Evolutionary conservation across 148 eudicot genomes (phyloP).

Genomic region (Nyssa sinensis): DNA sequence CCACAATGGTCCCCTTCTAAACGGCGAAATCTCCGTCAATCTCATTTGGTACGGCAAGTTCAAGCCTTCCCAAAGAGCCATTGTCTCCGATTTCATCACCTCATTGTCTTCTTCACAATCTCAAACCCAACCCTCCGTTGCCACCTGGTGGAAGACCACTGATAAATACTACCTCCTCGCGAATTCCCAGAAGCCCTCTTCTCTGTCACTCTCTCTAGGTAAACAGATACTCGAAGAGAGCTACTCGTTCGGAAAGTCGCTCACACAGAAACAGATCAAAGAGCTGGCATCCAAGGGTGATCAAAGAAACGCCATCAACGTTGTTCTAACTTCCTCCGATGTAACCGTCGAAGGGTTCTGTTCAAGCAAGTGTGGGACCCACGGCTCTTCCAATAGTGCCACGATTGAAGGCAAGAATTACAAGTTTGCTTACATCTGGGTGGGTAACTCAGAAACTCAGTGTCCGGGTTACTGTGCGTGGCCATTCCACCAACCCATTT

Average conservation of each 20-base stretch:
- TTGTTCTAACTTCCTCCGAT: constrained; percentile 35
- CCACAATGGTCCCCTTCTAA: constrained; percentile 36
- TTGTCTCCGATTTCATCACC: constrained; percentile 35
- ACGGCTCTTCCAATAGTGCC: constrained; percentile 17
- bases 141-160: constrained; percentile 31
- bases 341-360: constrained; percentile 36
- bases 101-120: constrained; percentile 18
- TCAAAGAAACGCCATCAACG: constrained; percentile 25
- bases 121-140: constrained; percentile 26
- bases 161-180: constrained; percentile 22
- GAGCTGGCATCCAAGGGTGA: constrained; percentile 22
- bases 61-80: constrained; percentile 35
- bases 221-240: constrained; percentile 23
- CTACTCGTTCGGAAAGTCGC: constrained; percentile 38
- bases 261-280: constrained; percentile 20
- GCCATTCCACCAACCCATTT: too few relatives aligned
- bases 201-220: constrained; percentile 16
- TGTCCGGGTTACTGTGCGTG: constrained; percentile 35
- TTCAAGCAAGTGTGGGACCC: constrained; percentile 38
- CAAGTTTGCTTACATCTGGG: constrained; percentile 37
- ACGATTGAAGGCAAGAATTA: too few relatives aligned
- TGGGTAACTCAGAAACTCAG: constrained; percentile 35
- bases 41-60: constrained; percentile 51
- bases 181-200: constrained; percentile 10
- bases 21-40: constrained; percentile 31